Evolutionary conservation across 1,139 yeast species (phyloP).

Genomic region (Torulaspora pretoriensis): DNA sequence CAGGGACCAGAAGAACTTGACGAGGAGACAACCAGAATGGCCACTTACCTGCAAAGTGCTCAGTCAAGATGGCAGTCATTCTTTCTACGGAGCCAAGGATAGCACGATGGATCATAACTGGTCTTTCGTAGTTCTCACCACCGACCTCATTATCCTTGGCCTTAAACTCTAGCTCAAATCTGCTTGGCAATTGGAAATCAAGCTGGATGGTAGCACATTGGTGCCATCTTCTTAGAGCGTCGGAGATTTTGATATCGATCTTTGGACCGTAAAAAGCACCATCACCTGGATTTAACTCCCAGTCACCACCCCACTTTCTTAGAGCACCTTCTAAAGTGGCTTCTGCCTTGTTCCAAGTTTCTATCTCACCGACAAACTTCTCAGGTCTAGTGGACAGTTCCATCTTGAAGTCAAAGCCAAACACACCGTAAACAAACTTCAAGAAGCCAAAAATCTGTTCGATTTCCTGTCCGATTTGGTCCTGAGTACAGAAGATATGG

Average conservation of each 20-base stretch:
- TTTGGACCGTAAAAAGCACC: slow-evolving; percentile 99
- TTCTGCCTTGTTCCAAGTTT: slow-evolving; percentile 90
- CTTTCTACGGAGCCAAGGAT: slow-evolving; percentile 96
- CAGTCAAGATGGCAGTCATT: slow-evolving; percentile 96
- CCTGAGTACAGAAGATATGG: slow-evolving; percentile 89
- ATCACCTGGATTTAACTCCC: slow-evolving; percentile 93
- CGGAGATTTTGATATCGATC: slow-evolving; percentile 90
- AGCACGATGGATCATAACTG: slow-evolving; percentile 99
- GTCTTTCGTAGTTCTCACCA: slow-evolving; percentile 48
- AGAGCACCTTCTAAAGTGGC: slow-evolving; percentile 67
- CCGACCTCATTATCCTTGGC: slow-evolving; percentile 53
- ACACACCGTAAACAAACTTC: slow-evolving; percentile 71
- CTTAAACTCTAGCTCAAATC: slow-evolving; percentile 86
- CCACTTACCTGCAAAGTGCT: slow-evolving; percentile 97
- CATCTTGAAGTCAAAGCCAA: slow-evolving; percentile 86
- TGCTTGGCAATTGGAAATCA: slow-evolving; percentile 92
- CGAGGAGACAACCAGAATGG: slow-evolving; percentile 99
- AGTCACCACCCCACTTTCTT: slow-evolving; percentile 70
- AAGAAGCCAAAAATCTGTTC: slow-evolving; percentile 75
- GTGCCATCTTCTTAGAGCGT: slow-evolving; percentile 89
- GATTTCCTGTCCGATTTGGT: slow-evolving; percentile 82
- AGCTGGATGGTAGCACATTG: slow-evolving; percentile 98
- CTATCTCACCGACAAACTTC: slow-evolving; percentile 78
- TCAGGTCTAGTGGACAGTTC: slow-evolving; percentile 93
- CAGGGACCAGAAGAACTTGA: slow-evolving; percentile 91